Base-by-base conservation (phyloP, 1,284 basidiomycete genomes). In the Calocybe gambosa region DNA sequence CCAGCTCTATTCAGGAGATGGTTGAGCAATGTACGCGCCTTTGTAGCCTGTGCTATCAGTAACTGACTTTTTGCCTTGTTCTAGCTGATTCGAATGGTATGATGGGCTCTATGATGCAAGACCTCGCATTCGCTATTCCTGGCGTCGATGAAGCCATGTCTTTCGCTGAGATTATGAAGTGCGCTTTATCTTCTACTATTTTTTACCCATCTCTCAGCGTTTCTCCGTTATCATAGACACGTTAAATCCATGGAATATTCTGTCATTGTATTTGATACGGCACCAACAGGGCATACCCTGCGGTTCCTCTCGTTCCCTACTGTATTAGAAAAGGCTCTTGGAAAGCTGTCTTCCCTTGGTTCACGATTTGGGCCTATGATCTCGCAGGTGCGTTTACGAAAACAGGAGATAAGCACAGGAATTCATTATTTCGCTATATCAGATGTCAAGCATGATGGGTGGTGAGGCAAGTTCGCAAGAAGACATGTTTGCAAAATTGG, bases 161-260 rank as follows among this genome's bases (percentile, higher is more conserved):
- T 50, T 99, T 99, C 59, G 96, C 95, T 0, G 95, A 99, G 68
- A 96, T 99, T 67, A 99, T 99, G 96, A 99, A 99, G 92, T 93
- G 52, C 52, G 80, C 70, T 16, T n/a, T 38, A 23, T 46, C 38
- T 34, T 8, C 34, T 15, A 7, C 20, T 18, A 35, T 46, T 18
- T 37, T 33, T 25, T 21, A 8, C 38, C 10, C 19, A 25, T 25
- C 26, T 40, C 42, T 49, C 40, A 51, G 16, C 48, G 20, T 34
- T 15, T 12, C 3, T 15, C 8, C 21, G 13, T 45, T 38, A 6
- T 16, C 37, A 1, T 55, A 95, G 92, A 62, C 94, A 98, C 66
- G 96, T 99, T 68, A 98, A 99, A 70, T 96, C 92, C n/a, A 98
- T 99, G 95, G 85, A 98, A 69, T 99, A 96, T 73, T 94, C 92